Evolutionary conservation across 805 yeast genomes (phyloP).

Genomic region (Barnettozyma populi): DNA sequence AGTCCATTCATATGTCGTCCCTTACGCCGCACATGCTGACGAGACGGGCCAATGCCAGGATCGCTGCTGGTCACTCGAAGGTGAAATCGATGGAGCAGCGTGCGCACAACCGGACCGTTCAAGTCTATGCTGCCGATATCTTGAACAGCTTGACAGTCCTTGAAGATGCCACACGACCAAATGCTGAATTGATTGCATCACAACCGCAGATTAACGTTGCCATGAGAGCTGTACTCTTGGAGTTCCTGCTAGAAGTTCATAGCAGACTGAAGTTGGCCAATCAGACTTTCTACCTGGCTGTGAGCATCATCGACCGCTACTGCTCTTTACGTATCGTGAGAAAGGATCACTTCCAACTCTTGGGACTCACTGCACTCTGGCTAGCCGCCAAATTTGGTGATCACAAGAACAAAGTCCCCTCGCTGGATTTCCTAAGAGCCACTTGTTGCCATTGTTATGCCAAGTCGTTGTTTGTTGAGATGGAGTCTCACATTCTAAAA

Average conservation of each 20-base stretch:
- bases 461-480: constrained; percentile 51
- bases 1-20: constrained; percentile 6
- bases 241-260: constrained; percentile 71
- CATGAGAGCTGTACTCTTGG: constrained; percentile 76
- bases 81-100: constrained; percentile 43
- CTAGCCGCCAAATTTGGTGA: constrained; percentile 77
- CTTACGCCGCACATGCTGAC: constrained; percentile 21
- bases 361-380: constrained; percentile 88
- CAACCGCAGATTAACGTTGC: constrained; percentile 37
- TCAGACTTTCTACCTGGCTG: constrained; percentile 61
- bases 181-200: constrained; percentile 27
- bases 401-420: constrained; percentile 57
- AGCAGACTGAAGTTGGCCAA: constrained; percentile 56
- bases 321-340: constrained; percentile 76
- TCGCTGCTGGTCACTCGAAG: constrained; percentile 33
- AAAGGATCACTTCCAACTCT: constrained; percentile 77
- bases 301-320: constrained; percentile 78
- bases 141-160: constrained; percentile 30
- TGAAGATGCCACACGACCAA: constrained; percentile 27
- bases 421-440: constrained; percentile 44
- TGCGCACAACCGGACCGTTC: constrained; percentile 37
- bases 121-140: constrained; percentile 41
- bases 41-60: constrained; percentile 22
- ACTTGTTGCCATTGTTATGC: constrained; percentile 56
- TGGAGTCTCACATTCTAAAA: constrained; percentile 64